Percentiles rank a stretch among this genome's conserved stretches.
These are phyloP conservation scores for Plasmodium chabaudi DNA, from an alignment of 169 alveolate species.

Conservation along the genomic window DNA sequence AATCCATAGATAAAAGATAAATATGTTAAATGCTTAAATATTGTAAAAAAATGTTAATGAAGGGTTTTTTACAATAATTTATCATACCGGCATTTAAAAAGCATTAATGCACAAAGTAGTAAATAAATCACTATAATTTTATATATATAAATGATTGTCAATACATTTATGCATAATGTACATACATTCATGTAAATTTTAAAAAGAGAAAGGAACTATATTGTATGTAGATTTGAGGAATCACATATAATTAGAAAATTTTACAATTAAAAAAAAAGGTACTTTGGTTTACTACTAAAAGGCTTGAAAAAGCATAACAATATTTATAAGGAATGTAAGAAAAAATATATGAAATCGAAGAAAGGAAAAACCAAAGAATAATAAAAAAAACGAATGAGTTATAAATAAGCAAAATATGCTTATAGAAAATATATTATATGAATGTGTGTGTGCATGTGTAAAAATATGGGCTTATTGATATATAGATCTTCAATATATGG, in stretches of 20 bases:
- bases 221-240: no score
- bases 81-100: no score
- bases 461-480: background rate
- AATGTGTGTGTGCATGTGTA: conserved; percentile 6
- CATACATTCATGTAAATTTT: background rate
- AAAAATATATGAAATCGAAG: background rate
- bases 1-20: background rate
- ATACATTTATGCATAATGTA: no score
- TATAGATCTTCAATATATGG: background rate
- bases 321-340: background rate
- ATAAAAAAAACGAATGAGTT: background rate
- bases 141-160: background rate
- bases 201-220: conserved; percentile 6
- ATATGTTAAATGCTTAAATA: no score
- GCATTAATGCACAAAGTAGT: background rate
- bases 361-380: conserved; percentile 8
- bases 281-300: conserved; percentile 14
- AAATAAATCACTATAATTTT: background rate
- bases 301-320: conserved; percentile 10
- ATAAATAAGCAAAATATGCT: background rate
- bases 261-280: conserved; percentile 9
- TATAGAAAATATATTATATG: background rate
- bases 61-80: no score
- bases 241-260: background rate
- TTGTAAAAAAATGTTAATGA: no score